phyloP scores from a whole-genome alignment of 495 filamentous ascomycete genomes.

The Penicillium angulare region DNA sequence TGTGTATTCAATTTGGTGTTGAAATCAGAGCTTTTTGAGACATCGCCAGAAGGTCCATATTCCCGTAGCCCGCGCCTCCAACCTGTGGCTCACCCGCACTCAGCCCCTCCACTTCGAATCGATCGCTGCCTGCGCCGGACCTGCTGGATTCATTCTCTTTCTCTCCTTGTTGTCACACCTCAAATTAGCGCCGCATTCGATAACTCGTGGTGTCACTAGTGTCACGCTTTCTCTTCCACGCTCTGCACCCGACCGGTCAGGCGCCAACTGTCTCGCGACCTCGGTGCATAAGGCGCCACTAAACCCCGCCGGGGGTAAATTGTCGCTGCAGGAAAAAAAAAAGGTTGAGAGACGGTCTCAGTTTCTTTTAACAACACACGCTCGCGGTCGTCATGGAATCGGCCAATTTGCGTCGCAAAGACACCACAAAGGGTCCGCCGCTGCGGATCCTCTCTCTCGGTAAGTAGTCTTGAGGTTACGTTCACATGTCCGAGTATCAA shows the following conservation, averaged over 20 bases:
- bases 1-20: neutral
- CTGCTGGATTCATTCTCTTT: conserved; percentile 4
- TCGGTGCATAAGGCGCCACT: conserved; percentile 29
- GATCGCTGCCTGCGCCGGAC: conserved; percentile 25
- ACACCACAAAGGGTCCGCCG: conserved; percentile 93
- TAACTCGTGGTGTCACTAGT: conserved; percentile 13
- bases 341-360: conserved; percentile 8
- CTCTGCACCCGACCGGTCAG: conserved; percentile 24
- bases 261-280: conserved; percentile 19
- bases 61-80: too few species aligned
- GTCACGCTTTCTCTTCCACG: conserved; percentile 13
- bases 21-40: too few species aligned
- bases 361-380: conserved; percentile 10
- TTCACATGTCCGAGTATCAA: too few species aligned
- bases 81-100: conserved; percentile 6
- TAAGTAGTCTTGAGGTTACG: too few species aligned
- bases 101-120: conserved; percentile 6
- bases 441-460: conserved; percentile 87
- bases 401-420: conserved; percentile 64
- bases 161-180: conserved; percentile 15
- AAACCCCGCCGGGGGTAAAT: conserved; percentile 30
- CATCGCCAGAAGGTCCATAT: too few species aligned
- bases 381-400: conserved; percentile 28
- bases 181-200: conserved; percentile 5
- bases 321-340: conserved; percentile 19